Conservation (phyloP, 257 asterid species). For the Craterostigma plantagineum region DNA sequence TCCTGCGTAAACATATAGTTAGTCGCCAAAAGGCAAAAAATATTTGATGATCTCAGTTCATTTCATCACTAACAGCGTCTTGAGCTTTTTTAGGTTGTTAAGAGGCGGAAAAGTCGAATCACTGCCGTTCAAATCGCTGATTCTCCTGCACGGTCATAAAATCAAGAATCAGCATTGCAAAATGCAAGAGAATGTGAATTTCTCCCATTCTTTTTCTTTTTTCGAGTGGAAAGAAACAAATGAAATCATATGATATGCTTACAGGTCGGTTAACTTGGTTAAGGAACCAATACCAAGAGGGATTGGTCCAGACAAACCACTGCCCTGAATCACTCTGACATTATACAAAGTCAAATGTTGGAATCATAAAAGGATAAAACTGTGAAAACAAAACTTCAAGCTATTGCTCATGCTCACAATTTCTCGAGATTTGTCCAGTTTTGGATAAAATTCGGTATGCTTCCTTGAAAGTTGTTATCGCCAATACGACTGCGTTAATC, state of each 20-base stretch:
- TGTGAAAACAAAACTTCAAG: too few species aligned
- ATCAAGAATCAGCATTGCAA: not conserved
- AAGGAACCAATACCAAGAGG: slow-evolving; percentile 40
- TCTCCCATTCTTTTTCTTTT: too few species aligned
- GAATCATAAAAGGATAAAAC: slow-evolving; percentile 1
- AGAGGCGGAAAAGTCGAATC: slow-evolving; percentile 37
- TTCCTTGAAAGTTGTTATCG: slow-evolving; percentile 51
- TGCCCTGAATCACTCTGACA: slow-evolving; percentile 40
- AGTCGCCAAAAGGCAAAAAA: too few species aligned
- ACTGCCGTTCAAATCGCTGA: slow-evolving; percentile 55
- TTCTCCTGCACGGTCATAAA: slow-evolving; percentile 36
- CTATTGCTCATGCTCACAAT: slow-evolving; percentile 27
- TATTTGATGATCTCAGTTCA: too few species aligned
- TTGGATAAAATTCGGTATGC: slow-evolving; percentile 34
- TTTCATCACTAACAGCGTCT: slow-evolving; percentile 36
- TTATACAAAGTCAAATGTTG: slow-evolving; percentile 1
- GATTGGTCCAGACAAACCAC: slow-evolving; percentile 57
- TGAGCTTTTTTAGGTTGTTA: slow-evolving; percentile 12
- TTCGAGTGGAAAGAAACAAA: not conserved
- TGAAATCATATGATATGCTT: not conserved
- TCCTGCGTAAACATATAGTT: slow-evolving; percentile 19
- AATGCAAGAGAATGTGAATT: too few species aligned
- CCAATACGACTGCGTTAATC: slow-evolving; percentile 34
- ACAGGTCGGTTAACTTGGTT: slow-evolving; percentile 30
- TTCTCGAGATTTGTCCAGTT: slow-evolving; percentile 30